Conservation (phyloP, 78 protist genomes). For the Dictyostelium firmibasis region DNA sequence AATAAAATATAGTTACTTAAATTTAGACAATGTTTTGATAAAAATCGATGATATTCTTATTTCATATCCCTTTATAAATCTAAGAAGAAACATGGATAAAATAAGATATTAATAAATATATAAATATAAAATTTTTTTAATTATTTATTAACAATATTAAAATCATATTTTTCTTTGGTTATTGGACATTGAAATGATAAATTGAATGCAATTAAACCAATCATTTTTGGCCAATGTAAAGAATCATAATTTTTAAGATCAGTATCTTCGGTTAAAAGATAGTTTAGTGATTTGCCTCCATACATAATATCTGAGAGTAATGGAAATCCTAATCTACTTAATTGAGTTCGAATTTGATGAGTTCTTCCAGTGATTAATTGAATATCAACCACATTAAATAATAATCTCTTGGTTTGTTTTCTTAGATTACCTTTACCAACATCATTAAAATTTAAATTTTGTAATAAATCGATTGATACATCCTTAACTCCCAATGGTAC, state of each 20-base stretch:
- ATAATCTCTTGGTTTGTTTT: background rate
- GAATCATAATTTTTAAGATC: background rate
- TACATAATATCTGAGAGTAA: conserved; percentile 44
- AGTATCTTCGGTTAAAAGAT: background rate
- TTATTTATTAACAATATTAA: background rate
- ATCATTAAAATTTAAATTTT: background rate
- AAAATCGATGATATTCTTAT: too few species aligned
- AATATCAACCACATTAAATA: conserved; percentile 10
- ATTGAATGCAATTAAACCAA: conserved; percentile 32
- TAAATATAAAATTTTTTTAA: too few species aligned
- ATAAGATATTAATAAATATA: too few species aligned
- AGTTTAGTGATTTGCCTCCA: conserved; percentile 30
- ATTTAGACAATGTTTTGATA: too few species aligned
- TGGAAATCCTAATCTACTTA: conserved; percentile 30
- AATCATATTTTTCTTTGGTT: background rate
- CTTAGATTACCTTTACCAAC: conserved; percentile 40
- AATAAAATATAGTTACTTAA: background rate
- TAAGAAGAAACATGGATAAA: too few species aligned
- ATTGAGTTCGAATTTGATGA: conserved; percentile 65
- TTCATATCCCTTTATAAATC: too few species aligned
- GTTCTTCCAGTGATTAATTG: conserved; percentile 68
- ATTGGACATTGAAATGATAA: conserved; percentile 52
- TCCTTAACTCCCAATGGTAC: conserved; percentile 1
- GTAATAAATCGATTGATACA: conserved; percentile 1
- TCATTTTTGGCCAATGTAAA: conserved; percentile 13